phyloP scores from a whole-genome alignment of 768 basidiomycete genomes.

The Rhodosporidiobolus sp. region DNA sequence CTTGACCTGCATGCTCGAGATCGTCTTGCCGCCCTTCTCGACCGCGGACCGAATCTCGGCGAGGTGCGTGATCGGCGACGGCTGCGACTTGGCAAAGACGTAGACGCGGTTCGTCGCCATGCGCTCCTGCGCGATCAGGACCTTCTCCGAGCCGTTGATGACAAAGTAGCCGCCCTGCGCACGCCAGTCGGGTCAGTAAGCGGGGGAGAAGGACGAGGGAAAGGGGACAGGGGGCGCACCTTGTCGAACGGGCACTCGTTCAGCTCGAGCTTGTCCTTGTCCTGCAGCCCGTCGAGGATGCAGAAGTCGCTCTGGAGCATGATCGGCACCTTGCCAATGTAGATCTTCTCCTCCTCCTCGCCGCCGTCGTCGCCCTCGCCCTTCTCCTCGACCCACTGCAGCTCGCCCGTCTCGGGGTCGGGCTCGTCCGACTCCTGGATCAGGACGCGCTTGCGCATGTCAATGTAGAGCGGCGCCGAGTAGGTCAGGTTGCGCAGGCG shows the following conservation, averaged over 20 bases:
- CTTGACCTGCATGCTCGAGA: conserved; percentile 96
- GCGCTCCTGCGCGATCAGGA: conserved; percentile 98
- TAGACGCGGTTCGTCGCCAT: conserved; percentile 99
- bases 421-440: conserved; percentile 73
- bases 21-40: conserved; percentile 96
- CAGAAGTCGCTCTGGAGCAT: conserved; percentile 97
- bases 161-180: conserved; percentile 91
- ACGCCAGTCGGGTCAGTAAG: background rate
- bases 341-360: conserved; percentile 65
- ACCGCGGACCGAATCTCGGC: conserved; percentile 97
- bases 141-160: conserved; percentile 99
- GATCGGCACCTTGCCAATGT: conserved; percentile 96
- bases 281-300: conserved; percentile 73
- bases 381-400: conserved; percentile 36
- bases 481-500: conserved; percentile 92
- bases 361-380: conserved; percentile 29
- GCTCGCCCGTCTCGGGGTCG: conserved; percentile 53
- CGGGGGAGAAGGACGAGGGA: background rate
- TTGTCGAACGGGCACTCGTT: conserved; percentile 98
- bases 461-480: conserved; percentile 90
- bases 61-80: conserved; percentile 89
- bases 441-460: conserved; percentile 83
- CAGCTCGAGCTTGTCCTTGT: conserved; percentile 78
- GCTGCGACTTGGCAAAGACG: conserved; percentile 95
- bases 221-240: conserved; percentile 35